A percentile compares a stretch with the other conserved stretches of the same genome.
These are phyloP conservation scores for Ceratobasidium sp. DNA, from an alignment of 1,284 basidiomycete species.

Conservation along the genomic window DNA sequence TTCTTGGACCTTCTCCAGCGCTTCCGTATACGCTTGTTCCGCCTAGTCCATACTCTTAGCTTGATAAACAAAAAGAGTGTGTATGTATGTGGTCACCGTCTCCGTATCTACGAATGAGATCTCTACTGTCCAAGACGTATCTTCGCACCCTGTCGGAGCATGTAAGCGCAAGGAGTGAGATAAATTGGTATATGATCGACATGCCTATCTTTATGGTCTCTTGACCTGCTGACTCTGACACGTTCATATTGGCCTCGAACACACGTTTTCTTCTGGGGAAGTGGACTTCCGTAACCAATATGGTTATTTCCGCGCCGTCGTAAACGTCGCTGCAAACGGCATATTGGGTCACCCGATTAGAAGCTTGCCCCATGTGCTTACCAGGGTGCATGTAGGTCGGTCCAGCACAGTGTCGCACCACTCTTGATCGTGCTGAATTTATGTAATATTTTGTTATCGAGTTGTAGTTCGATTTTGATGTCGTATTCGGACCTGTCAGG, in stretches of 20 bases:
- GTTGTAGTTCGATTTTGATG: background rate
- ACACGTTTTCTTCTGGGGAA: background rate
- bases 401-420: background rate
- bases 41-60: too few species aligned
- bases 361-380: too few species aligned
- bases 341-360: too few species aligned
- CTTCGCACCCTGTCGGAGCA: too few species aligned
- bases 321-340: background rate
- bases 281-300: background rate
- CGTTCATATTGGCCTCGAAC: background rate
- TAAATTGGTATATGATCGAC: too few species aligned
- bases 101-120: too few species aligned
- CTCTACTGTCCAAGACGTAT: too few species aligned
- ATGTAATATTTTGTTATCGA: background rate
- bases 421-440: background rate
- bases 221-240: too few species aligned
- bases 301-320: background rate
- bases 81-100: too few species aligned
- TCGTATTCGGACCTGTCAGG: background rate
- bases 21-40: background rate
- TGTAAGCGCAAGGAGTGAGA: too few species aligned
- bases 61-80: too few species aligned
- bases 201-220: too few species aligned
- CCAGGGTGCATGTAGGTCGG: background rate
- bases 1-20: background rate